Base-by-base conservation (phyloP, 1,284 basidiomycete species). In the Anthracocystis panici-leucophaei region DNA sequence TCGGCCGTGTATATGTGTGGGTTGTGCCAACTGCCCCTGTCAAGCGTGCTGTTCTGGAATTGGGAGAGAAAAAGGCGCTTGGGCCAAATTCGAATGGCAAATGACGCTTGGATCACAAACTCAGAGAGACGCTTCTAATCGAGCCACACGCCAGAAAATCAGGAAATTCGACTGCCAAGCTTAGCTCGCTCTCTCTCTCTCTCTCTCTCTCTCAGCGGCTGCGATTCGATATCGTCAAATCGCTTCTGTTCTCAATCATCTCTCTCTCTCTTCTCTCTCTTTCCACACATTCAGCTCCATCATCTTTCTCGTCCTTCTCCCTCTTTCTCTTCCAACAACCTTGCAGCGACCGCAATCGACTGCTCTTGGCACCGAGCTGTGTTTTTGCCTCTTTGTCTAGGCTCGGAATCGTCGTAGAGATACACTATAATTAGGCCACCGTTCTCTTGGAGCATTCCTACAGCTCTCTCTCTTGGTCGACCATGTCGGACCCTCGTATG, bases 401-500 rank as follows among this genome's bases (percentile, higher is more conserved):
- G 27, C 27, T 7, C 7, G 27, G 27, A 27, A 27, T 27, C 27
- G 27, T 27, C 27, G 27, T 27, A 27, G 27, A 27, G 27, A 27
- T 27, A 27, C 27, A 27, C 3, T 27, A 6, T 8, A 38, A 3
- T 16, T 4, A 38, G 35, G 12, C 35, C 10, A 14, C 14, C 35
- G 11, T 16, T 33, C 4, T 33, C 14, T 38, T 38, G 2, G 44
- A 23, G 16, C 14, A 23, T 46, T 46, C 21, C 21, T 21, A 8
- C 9, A 44, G 42, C 42, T 41, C 38, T n/a, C 25, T 12, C 5
- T 12, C 14, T 53, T 55, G n/a, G 29, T 16, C 38, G 62, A 73
- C 48, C 70, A 83, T 83, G 82, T 66, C 83, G 50, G 81, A 82
- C 66, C 85, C 87, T 41, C 83, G 84, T 38, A 85, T 88, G 73